Percentiles rank a stretch among this genome's conserved stretches.
Evolutionary conservation across 495 filamentous ascomycete genomes (phyloP).

Genomic region (Penicillium bovifimosum): DNA sequence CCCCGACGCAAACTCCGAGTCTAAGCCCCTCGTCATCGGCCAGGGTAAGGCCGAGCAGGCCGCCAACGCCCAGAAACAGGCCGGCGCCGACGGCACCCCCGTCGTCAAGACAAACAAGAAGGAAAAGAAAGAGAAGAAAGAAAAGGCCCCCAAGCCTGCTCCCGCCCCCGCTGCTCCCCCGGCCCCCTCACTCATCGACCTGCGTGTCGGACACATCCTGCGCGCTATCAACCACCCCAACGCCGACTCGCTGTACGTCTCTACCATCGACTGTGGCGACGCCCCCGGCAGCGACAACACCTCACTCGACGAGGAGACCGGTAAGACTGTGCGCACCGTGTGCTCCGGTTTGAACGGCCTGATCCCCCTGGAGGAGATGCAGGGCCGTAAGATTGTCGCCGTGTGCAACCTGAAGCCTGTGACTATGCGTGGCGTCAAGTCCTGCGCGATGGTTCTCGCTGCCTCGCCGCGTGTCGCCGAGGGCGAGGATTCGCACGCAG

Average conservation of each 20-base stretch:
- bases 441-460: slow-evolving; percentile 90
- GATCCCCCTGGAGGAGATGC: slow-evolving; percentile 90
- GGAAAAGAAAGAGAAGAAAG: slow-evolving; percentile 83
- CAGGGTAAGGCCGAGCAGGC: slow-evolving; percentile 47
- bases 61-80: slow-evolving; percentile 32
- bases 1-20: slow-evolving; percentile 36
- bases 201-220: slow-evolving; percentile 94
- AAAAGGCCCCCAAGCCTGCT: slow-evolving; percentile 60
- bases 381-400: slow-evolving; percentile 85
- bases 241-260: slow-evolving; percentile 91
- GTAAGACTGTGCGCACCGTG: slow-evolving; percentile 84
- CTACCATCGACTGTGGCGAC: slow-evolving; percentile 95
- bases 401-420: slow-evolving; percentile 98
- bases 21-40: slow-evolving; percentile 34
- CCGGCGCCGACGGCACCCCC: slow-evolving; percentile 37
- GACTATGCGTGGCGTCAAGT: slow-evolving; percentile 97
- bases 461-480: slow-evolving; percentile 74
- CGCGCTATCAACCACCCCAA: slow-evolving; percentile 93
- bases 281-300: slow-evolving; percentile 81
- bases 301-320: slow-evolving; percentile 66
- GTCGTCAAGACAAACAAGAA: slow-evolving; percentile 40
- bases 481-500: slow-evolving; percentile 78
- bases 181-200: slow-evolving; percentile 82
- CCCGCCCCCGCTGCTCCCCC: slow-evolving; percentile 63
- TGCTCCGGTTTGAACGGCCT: slow-evolving; percentile 95